Percentiles rank a stretch among this genome's conserved stretches.
Evolutionary conservation across 2,329 filamentous ascomycete genomes (phyloP).

Genomic region (Pestalotiopsis sp.): DNA sequence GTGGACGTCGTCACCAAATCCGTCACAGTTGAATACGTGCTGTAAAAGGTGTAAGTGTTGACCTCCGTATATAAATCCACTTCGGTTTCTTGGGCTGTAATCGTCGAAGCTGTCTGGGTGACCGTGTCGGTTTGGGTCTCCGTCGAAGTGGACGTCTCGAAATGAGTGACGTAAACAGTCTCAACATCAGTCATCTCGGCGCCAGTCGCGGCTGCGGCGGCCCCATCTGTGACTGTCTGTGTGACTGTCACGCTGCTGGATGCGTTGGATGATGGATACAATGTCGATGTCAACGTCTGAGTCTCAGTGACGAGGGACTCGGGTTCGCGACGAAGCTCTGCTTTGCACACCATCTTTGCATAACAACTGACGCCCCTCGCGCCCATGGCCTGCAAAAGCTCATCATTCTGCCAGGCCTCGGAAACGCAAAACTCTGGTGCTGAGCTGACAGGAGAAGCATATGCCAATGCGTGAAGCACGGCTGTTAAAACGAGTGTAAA

Average conservation of each 20-base stretch:
- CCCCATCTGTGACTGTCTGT: not conserved
- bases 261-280: not conserved
- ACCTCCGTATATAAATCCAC: not conserved
- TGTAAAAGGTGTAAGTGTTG: not conserved
- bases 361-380: not conserved
- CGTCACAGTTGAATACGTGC: not conserved
- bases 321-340: not conserved
- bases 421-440: not conserved
- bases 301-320: not conserved
- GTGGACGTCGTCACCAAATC: not conserved
- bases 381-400: not conserved
- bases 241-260: not conserved
- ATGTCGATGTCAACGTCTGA: not conserved
- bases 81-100: not conserved
- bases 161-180: not conserved
- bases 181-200: not conserved
- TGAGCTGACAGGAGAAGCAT: not conserved
- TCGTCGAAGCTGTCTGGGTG: not conserved
- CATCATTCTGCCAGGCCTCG: not conserved
- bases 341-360: not conserved
- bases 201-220: not conserved
- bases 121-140: not conserved
- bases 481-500: not conserved
- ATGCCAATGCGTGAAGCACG: not conserved
- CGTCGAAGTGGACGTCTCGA: not conserved